Conservation (phyloP, 2,329 filamentous ascomycete genomes). For the Anthostomella pinea region DNA sequence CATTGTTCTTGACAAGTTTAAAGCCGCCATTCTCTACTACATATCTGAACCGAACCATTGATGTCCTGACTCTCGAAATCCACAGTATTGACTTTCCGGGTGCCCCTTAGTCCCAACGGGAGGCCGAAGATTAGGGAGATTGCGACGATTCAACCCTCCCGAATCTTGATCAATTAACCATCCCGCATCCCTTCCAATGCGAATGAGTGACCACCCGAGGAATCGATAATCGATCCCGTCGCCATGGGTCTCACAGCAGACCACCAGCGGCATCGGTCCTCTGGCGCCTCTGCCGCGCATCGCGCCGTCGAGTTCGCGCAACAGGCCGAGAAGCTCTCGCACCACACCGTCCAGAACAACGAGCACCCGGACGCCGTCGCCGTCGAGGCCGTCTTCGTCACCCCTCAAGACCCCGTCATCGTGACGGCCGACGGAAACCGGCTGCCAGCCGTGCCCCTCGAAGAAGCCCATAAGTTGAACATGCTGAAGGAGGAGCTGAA, state of each 20-base stretch:
- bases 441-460: constrained; percentile 65
- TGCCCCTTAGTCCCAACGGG: too few species aligned
- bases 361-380: constrained; percentile 45
- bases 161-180: not conserved
- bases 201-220: constrained; percentile 7
- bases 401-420: constrained; percentile 69
- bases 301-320: constrained; percentile 55
- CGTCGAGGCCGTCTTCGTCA: constrained; percentile 62
- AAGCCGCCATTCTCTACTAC: too few species aligned
- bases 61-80: too few species aligned
- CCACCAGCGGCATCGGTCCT: constrained; percentile 12
- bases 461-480: constrained; percentile 71
- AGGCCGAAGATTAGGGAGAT: too few species aligned
- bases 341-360: constrained; percentile 31
- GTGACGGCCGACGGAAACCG: constrained; percentile 64
- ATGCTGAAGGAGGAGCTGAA: constrained; percentile 51
- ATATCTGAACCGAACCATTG: too few species aligned
- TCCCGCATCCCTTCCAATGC: too few species aligned
- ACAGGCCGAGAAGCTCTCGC: constrained; percentile 59
- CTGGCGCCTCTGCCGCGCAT: constrained; percentile 31
- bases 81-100: too few species aligned
- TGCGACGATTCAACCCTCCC: too few species aligned
- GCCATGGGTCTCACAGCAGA: constrained; percentile 20
- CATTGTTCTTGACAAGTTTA: too few species aligned
- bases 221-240: constrained; percentile 5